These are phyloP conservation scores for Aeschynomene evenia DNA, from an alignment of 306 rosid species.

Conservation along the genomic window DNA sequence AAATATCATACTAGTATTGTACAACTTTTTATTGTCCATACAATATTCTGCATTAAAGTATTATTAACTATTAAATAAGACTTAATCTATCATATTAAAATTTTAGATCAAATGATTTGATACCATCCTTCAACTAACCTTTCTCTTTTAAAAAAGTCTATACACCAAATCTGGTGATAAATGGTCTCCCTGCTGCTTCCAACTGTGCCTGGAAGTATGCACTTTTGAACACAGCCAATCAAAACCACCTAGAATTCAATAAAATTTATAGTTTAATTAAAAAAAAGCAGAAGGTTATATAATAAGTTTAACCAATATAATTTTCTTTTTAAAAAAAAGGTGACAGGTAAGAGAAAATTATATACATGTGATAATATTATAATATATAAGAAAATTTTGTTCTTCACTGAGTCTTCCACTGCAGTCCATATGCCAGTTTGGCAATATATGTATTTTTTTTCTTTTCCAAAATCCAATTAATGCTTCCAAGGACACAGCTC, in stretches of 20 bases:
- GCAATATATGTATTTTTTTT: constrained; percentile 21
- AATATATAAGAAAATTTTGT: constrained; percentile 40
- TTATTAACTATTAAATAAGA: no score
- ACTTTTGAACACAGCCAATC: constrained; percentile 39
- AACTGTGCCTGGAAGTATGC: constrained; percentile 35
- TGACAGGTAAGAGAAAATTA: constrained; percentile 40
- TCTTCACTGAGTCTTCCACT: constrained; percentile 49
- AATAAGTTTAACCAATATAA: not conserved
- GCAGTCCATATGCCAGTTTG: constrained; percentile 64
- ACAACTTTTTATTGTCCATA: no score
- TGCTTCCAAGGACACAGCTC: constrained; percentile 53
- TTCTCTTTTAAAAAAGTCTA: no score
- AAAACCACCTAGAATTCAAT: constrained; percentile 42
- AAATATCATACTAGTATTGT: no score
- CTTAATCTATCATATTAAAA: no score
- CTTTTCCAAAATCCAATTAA: constrained; percentile 30
- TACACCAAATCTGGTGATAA: constrained; percentile 47
- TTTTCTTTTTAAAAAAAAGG: not conserved
- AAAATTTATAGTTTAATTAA: not conserved
- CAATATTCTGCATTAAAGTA: no score
- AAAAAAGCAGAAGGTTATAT: not conserved
- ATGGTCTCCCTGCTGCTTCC: constrained; percentile 25
- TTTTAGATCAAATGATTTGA: no score
- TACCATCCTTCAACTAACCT: no score
- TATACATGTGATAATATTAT: not conserved